Evolutionary conservation across 2,329 filamentous ascomycete genomes (phyloP).

Genomic region (Fonsecaea nubica): DNA sequence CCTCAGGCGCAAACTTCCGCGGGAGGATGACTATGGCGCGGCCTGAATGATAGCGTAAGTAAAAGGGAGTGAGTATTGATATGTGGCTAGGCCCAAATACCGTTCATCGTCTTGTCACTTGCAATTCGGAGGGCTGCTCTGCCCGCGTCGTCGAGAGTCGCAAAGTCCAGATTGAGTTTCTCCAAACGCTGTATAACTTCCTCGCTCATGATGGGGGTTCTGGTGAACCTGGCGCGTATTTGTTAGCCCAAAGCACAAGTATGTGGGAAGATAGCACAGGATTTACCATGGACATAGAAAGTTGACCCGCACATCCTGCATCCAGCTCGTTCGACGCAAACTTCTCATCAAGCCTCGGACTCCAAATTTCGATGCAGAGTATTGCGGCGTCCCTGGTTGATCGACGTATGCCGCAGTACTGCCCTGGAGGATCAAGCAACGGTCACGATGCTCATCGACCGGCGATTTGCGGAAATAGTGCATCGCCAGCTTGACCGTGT

Average conservation of each 20-base stretch:
- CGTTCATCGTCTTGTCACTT: constrained; percentile 26
- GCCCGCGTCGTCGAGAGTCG: constrained; percentile 16
- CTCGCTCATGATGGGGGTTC: constrained; percentile 43
- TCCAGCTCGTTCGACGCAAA: constrained; percentile 42
- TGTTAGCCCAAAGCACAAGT: neutral
- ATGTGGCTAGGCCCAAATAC: neutral
- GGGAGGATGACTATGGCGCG: too few species aligned
- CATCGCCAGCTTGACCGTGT: constrained; percentile 31
- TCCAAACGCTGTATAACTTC: constrained; percentile 40
- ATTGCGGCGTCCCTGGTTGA: constrained; percentile 44
- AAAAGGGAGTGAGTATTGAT: too few species aligned
- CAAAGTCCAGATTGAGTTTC: constrained; percentile 24
- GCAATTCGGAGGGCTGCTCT: constrained; percentile 19
- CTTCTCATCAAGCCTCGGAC: constrained; percentile 49
- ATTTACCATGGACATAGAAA: constrained; percentile 46
- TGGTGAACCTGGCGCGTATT: constrained; percentile 43
- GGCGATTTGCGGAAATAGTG: constrained; percentile 44
- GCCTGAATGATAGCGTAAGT: too few species aligned
- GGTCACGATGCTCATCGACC: constrained; percentile 37
- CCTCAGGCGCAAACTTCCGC: too few species aligned
- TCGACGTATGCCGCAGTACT: constrained; percentile 46
- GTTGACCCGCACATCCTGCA: constrained; percentile 50
- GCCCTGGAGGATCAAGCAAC: constrained; percentile 44
- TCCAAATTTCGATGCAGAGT: constrained; percentile 48
- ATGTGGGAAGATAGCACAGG: neutral